Conservation (phyloP, 2,329 filamentous ascomycete genomes). For the Fusarium nygamai region DNA sequence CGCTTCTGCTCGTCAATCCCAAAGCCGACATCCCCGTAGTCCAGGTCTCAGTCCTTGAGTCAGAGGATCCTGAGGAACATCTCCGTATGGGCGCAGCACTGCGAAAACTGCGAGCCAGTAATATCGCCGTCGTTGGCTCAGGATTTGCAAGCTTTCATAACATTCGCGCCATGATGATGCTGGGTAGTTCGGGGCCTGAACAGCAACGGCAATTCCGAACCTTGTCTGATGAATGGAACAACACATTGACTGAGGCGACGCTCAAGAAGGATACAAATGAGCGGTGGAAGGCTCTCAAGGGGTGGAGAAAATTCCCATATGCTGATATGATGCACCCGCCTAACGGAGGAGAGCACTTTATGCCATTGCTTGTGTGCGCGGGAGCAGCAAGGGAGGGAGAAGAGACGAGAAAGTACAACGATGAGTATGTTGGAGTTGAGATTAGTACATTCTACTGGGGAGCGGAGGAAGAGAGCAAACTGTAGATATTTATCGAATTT, state of each 20-base stretch:
- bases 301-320: slow-evolving; percentile 60
- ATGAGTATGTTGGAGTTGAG: slow-evolving; percentile 59
- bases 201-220: slow-evolving; percentile 39
- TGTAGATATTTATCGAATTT: background rate
- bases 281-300: slow-evolving; percentile 52
- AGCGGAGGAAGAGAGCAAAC: slow-evolving; percentile 34
- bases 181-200: slow-evolving; percentile 40
- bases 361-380: slow-evolving; percentile 67
- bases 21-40: slow-evolving; percentile 63
- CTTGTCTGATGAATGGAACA: slow-evolving; percentile 56
- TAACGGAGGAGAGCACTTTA: slow-evolving; percentile 65
- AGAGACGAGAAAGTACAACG: slow-evolving; percentile 56
- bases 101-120: slow-evolving; percentile 57
- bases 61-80: slow-evolving; percentile 60
- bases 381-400: slow-evolving; percentile 59
- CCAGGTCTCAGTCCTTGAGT: slow-evolving; percentile 65
- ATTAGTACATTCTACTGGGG: slow-evolving; percentile 68
- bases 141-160: slow-evolving; percentile 70
- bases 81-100: slow-evolving; percentile 65
- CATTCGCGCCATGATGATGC: slow-evolving; percentile 56
- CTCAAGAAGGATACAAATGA: slow-evolving; percentile 46
- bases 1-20: slow-evolving; percentile 64
- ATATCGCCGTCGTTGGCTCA: slow-evolving; percentile 68
- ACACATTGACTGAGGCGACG: slow-evolving; percentile 54
- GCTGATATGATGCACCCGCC: slow-evolving; percentile 65